phyloP scores from a whole-genome alignment of 1,284 basidiomycete species.

The Malassezia arunalokei region DNA sequence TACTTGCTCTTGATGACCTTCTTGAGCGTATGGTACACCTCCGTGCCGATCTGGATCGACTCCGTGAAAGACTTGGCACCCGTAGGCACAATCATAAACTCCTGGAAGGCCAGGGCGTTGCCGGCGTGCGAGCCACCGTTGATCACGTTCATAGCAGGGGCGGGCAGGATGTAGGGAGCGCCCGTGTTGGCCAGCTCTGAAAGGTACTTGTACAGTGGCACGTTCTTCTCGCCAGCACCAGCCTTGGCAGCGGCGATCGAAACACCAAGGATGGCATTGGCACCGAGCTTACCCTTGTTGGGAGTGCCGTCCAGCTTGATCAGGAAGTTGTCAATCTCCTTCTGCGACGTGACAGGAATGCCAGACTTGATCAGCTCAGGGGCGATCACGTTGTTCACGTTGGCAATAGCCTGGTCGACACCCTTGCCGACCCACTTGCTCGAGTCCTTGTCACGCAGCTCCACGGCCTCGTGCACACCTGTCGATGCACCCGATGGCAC shows the following conservation, averaged over 20 bases:
- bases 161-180: constrained; percentile 64
- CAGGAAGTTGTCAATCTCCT: constrained; percentile 93
- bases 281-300: constrained; percentile 99
- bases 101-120: constrained; percentile 72
- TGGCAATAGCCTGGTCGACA: constrained; percentile 80
- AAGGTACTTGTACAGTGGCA: constrained; percentile 93
- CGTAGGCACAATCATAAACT: constrained; percentile 98
- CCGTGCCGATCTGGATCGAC: constrained; percentile 95
- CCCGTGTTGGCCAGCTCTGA: constrained; percentile 88
- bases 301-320: constrained; percentile 94
- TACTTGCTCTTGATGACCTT: constrained; percentile 99
- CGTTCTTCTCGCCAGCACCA: constrained; percentile 58
- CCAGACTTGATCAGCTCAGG: constrained; percentile 77
- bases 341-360: constrained; percentile 78
- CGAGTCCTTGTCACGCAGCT: constrained; percentile 95
- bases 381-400: constrained; percentile 86
- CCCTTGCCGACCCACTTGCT: constrained; percentile 78
- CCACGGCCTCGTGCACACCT: constrained; percentile 94
- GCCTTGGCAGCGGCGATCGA: constrained; percentile 92
- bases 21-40: constrained; percentile 97
- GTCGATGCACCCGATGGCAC: constrained; percentile 98
- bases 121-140: constrained; percentile 99
- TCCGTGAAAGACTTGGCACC: constrained; percentile 97
- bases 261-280: constrained; percentile 97
- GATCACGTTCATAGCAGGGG: constrained; percentile 86